phyloP scores from a whole-genome alignment of 768 basidiomycete species.

The Amanita rimosa region DNA sequence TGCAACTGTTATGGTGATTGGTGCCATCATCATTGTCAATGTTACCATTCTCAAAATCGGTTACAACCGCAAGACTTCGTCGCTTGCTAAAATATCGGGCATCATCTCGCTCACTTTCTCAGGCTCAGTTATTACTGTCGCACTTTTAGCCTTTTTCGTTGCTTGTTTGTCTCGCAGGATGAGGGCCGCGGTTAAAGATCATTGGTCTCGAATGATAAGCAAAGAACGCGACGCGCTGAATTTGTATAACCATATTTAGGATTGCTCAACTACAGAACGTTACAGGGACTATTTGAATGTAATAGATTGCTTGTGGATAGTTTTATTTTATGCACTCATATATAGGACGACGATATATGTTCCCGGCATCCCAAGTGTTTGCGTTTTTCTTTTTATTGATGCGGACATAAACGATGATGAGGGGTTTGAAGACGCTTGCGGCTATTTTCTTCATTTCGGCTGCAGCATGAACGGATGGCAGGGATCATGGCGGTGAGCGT shows the following conservation, averaged over 20 bases:
- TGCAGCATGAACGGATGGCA: no score
- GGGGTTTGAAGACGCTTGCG: no score
- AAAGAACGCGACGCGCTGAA: neutral
- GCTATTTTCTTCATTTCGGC: no score
- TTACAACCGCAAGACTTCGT: neutral
- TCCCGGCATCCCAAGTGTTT: no score
- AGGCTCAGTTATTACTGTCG: neutral
- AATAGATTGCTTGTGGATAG: no score
- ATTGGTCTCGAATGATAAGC: neutral
- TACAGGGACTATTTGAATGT: no score
- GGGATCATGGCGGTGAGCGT: no score
- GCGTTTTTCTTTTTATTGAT: no score
- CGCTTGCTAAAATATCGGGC: neutral
- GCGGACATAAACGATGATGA: no score
- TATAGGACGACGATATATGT: no score
- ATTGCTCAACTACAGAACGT: neutral
- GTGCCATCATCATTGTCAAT: slow-evolving; percentile 13
- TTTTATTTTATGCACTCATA: no score
- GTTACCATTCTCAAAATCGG: slow-evolving; percentile 11
- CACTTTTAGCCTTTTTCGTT: neutral
- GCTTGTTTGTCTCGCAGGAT: neutral
- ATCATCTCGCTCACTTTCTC: neutral
- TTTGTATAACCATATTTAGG: neutral
- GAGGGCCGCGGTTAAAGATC: neutral
- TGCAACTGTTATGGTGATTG: slow-evolving; percentile 10